Evolutionary conservation across 163 green algal species (phyloP).

Genomic region (Volvox carteri): DNA sequence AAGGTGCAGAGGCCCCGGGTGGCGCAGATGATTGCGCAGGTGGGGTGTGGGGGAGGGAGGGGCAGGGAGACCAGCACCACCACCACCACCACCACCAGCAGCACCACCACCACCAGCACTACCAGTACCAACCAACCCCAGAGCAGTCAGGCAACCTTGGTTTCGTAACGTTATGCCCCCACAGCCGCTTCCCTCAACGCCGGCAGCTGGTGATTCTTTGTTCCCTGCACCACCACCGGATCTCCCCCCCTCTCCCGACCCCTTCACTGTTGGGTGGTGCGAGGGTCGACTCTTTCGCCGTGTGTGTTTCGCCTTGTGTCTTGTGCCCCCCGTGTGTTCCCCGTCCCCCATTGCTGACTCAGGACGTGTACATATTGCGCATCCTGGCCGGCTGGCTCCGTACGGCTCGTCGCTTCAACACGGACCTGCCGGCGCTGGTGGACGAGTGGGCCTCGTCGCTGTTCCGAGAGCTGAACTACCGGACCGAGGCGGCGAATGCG

Average conservation of each 20-base stretch:
- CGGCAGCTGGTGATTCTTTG: too few species aligned
- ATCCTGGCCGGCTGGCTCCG: conserved; percentile 67
- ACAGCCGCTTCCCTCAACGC: too few species aligned
- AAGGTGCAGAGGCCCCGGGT: conserved; percentile 87
- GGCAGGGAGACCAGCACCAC: background rate
- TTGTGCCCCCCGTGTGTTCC: background rate
- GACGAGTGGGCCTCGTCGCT: conserved; percentile 92
- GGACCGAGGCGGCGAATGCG: conserved; percentile 82
- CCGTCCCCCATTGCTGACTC: background rate
- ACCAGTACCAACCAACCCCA: too few species aligned
- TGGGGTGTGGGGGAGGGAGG: background rate
- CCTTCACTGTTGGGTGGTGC: background rate
- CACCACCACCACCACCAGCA: too few species aligned
- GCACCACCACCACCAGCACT: too few species aligned
- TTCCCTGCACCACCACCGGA: too few species aligned
- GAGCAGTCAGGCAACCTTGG: too few species aligned
- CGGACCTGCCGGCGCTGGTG: conserved; percentile 89
- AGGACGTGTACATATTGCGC: conserved; percentile 88
- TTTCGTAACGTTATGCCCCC: too few species aligned
- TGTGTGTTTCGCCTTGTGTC: too few species aligned
- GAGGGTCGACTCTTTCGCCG: background rate
- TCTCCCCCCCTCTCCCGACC: background rate
- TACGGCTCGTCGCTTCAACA: conserved; percentile 76
- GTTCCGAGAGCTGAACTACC: conserved; percentile 94
- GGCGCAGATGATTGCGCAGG: conserved; percentile 75